Conservation (phyloP, 345 rosid species). For the Ceriops zippeliana region DNA sequence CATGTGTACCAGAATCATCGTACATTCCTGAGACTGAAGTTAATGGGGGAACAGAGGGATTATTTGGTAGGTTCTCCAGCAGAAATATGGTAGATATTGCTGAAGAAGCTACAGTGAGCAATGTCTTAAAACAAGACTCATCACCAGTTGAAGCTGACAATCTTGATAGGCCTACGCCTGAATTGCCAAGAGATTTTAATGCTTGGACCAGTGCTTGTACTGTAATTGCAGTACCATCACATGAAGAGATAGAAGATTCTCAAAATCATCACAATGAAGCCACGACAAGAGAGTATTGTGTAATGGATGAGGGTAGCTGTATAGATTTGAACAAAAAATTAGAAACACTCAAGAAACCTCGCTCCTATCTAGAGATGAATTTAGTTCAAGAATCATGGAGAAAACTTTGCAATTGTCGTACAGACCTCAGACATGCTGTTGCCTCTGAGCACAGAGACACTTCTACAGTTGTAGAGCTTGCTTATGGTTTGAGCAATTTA, state of each 20-base stretch:
- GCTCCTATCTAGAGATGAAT: conserved; percentile 22
- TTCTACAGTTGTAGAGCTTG: conserved; percentile 40
- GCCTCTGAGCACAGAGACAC: conserved; percentile 53
- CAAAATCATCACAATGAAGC: conserved; percentile 34
- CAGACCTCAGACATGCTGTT: conserved; percentile 46
- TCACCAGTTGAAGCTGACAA: conserved; percentile 31
- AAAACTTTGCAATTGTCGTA: conserved; percentile 39
- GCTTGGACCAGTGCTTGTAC: conserved; percentile 34
- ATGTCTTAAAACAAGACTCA: conserved; percentile 25
- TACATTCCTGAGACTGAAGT: conserved; percentile 76
- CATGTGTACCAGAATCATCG: conserved; percentile 81
- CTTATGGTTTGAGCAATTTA: conserved; percentile 55
- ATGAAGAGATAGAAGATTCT: conserved; percentile 43
- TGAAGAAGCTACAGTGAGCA: conserved; percentile 45
- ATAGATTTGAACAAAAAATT: conserved; percentile 49
- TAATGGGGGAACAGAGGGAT: conserved; percentile 42
- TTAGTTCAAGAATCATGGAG: conserved; percentile 65
- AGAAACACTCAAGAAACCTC: conserved; percentile 27
- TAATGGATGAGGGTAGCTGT: conserved; percentile 88
- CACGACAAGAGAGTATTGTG: conserved; percentile 39
- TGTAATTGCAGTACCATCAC: conserved; percentile 39
- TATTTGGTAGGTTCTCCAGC: conserved; percentile 39
- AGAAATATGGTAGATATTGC: conserved; percentile 35
- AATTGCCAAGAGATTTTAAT: conserved; percentile 33
- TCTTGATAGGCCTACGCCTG: conserved; percentile 19